Base-by-base conservation (phyloP, 108 stramenopile species). In the Skeletonema tropicum region DNA sequence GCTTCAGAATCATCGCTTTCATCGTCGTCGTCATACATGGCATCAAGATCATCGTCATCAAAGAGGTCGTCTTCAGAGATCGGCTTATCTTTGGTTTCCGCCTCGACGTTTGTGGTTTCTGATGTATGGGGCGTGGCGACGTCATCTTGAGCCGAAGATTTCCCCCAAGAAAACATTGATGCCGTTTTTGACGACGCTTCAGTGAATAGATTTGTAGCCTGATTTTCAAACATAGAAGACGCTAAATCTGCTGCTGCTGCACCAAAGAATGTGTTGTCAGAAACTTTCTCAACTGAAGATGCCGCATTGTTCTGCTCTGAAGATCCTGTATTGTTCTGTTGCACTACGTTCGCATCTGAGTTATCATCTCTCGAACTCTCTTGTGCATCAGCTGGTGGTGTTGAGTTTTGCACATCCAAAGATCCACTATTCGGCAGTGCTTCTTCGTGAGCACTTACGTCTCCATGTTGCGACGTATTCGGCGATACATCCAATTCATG, bases 181-280 rank as follows among this genome's bases (percentile, higher is more conserved):
- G 70, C 62, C 38, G 70, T 23, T 13, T 49, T 36, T 49, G 57
- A 64, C 7, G 57, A 64, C 7, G 42, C 79, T 52, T 76, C 61
- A 74, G 19, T 29, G 31, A 57, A 67, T 3, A 19, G 65, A 59
- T 55, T 68, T 25, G 75, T 48, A 30, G 75, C 67, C 39, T 68
- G 74, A 32, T 23, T 67, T 21, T 46, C 67, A 76, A 76, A 63
- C 13, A 76, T 36, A n/a, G 66, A 76, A 17, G 65, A 58, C 26
- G 26, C 25, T 61, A 17, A n/a, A 64, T 63, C 29, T 35, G 17
- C 23, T 13, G 19, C 38, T 9, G 41, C 15, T 46, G 31, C 70
- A 41, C 65, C 21, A 63, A 71, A 30, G 49, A 64, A 23, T 21
- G 63, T 19, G 26, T 3, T 41, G 6, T 66, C 59, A 5, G 64